Base-by-base conservation (phyloP, 2,329 filamentous ascomycete genomes). In the Coleophoma crateriformis region DNA sequence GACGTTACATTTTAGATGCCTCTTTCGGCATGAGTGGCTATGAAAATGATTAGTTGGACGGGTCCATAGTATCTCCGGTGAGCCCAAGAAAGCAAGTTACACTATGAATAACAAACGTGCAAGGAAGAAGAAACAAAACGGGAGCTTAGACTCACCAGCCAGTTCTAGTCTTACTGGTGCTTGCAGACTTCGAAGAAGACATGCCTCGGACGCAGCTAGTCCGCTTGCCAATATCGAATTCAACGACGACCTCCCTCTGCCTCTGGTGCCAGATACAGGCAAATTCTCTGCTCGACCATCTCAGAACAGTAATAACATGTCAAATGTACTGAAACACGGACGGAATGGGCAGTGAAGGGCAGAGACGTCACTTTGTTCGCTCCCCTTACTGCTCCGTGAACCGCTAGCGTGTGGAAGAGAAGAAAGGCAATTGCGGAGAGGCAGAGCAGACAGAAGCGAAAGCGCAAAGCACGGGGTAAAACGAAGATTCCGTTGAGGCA, bases 1-100 rank as follows among this genome's bases (percentile, higher is more conserved):
- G 35, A 17, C 41, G 46, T 48, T 49, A 57, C 57, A 59, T 22
- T 54, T 55, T 17, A 56, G 33, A 41, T 57, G 54, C 20, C 46
- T 53, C 10, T 42, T 46, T 11, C 57, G 48, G 38, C 57, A 59
- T 39, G 45, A 40, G 35, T 55, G 51, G 49, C 57, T 57, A 43
- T 32, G 12, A 42, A 33, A 33, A 11, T 5, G 2, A 34, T 20
- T 12, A 20, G 22, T 33, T 22, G 8, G 8, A 27, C 5, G 6
- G 27, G 27, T 10, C 27, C 27, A 10, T 7, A 27, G 27, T 33
- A 13, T 33, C 35, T 27, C 45, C 4, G 17, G 17, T 40, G 17
- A 20, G 33, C 14, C 27, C n/a, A 13, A 15, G 5, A 5, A n/a
- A 15, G 10, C 14, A 15, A 11, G n/a, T 20, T 22, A 33, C 33